These are phyloP conservation scores for Bipolaris gigantea DNA, from an alignment of 2,329 filamentous ascomycete genomes.

Conservation along the genomic window DNA sequence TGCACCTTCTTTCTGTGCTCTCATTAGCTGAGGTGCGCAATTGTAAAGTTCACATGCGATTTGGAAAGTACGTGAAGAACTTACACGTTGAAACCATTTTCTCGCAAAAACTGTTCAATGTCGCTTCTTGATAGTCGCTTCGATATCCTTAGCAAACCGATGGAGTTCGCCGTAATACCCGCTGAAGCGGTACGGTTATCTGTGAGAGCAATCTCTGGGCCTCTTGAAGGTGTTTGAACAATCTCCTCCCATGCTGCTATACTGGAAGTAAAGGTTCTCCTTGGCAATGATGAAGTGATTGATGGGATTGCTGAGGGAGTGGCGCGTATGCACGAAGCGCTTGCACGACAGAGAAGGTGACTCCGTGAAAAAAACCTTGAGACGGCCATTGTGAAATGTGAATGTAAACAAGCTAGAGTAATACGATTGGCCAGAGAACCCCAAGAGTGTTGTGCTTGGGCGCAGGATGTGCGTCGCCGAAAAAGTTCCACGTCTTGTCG, in stretches of 20 bases:
- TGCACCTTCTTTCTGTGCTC: constrained; percentile 19
- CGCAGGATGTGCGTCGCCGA: neutral
- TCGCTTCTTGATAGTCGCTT: constrained; percentile 11
- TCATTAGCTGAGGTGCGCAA: constrained; percentile 7
- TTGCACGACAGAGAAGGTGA: constrained; percentile 16
- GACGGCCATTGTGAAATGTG: constrained; percentile 17
- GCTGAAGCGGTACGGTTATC: neutral
- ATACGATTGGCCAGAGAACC: neutral
- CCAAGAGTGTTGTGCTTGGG: neutral
- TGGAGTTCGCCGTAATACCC: constrained; percentile 6
- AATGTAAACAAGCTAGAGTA: neutral
- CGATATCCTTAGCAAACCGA: constrained; percentile 17
- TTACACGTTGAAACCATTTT: constrained; percentile 25
- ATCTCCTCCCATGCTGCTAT: constrained; percentile 5
- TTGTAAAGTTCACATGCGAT: neutral
- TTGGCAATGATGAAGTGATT: constrained; percentile 11
- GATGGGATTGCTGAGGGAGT: constrained; percentile 13
- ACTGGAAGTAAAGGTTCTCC: constrained; percentile 18
- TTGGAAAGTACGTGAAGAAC: constrained; percentile 1
- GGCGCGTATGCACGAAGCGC: constrained; percentile 11
- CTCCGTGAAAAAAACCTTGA: constrained; percentile 14
- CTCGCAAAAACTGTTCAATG: constrained; percentile 16
- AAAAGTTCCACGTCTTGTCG: constrained; percentile 5
- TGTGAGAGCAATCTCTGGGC: constrained; percentile 6
- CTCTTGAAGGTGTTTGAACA: constrained; percentile 11